phyloP scores from a whole-genome alignment of 352 stramenopile species.

The Pythium brachiatum region DNA sequence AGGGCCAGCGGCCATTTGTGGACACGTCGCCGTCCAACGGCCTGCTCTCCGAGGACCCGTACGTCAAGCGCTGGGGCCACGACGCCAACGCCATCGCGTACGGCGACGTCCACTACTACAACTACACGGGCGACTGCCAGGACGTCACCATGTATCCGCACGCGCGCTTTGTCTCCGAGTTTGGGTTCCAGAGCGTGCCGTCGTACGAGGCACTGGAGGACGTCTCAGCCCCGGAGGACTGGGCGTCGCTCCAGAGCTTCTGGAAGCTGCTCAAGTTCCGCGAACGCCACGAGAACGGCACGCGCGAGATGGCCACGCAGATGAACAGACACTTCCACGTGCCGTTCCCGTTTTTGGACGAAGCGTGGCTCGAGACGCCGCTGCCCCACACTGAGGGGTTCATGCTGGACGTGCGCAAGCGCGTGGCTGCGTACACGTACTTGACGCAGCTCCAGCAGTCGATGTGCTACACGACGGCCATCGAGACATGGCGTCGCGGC shows the following conservation, averaged over 20 bases:
- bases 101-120: slow-evolving; percentile 86
- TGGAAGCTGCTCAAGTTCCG: slow-evolving; percentile 76
- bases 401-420: slow-evolving; percentile 17
- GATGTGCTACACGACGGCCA: slow-evolving; percentile 77
- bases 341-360: slow-evolving; percentile 59
- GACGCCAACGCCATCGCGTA: slow-evolving; percentile 51
- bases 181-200: slow-evolving; percentile 82
- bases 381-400: slow-evolving; percentile 1
- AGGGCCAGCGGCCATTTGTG: slow-evolving; percentile 61
- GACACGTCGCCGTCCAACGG: slow-evolving; percentile 87
- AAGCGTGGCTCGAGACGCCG: slow-evolving; percentile 43
- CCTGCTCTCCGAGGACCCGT: slow-evolving; percentile 66
- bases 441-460: slow-evolving; percentile 78
- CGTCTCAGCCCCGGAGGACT: slow-evolving; percentile 53
- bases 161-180: slow-evolving; percentile 83
- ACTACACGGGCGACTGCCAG: slow-evolving; percentile 80
- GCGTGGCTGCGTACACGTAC: slow-evolving; percentile 66
- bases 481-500: slow-evolving; percentile 64
- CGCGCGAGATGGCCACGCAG: slow-evolving; percentile 66
- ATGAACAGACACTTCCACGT: slow-evolving; percentile 67
- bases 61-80: slow-evolving; percentile 81
- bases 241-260: slow-evolving; percentile 67
- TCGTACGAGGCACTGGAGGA: slow-evolving; percentile 47
- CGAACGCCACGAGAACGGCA: slow-evolving; percentile 80
- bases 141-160: slow-evolving; percentile 64